These are phyloP conservation scores for Knoxia roxburghii DNA, from an alignment of 257 asterid species.

Conservation along the genomic window DNA sequence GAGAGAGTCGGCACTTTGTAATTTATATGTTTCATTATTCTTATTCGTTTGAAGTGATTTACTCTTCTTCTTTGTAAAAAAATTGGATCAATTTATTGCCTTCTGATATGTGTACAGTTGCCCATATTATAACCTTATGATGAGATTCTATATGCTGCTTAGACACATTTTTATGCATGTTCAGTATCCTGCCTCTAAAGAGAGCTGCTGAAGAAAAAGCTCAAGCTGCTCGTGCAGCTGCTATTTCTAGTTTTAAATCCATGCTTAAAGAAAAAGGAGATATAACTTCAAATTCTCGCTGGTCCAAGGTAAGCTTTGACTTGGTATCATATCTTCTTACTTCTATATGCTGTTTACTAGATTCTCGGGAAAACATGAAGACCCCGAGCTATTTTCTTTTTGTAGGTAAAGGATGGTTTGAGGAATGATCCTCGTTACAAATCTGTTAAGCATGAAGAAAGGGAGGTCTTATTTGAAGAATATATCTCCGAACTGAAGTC, in stretches of 20 bases:
- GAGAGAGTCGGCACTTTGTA: neutral
- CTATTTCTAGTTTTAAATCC: slow-evolving; percentile 59
- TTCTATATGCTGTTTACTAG: neutral
- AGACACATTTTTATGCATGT: slow-evolving; percentile 21
- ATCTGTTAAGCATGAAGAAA: slow-evolving; percentile 77
- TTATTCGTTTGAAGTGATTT: neutral
- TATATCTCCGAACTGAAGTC: slow-evolving; percentile 68
- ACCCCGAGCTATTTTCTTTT: slow-evolving; percentile 19
- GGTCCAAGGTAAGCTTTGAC: slow-evolving; percentile 77
- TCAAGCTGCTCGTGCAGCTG: slow-evolving; percentile 71
- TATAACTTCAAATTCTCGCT: slow-evolving; percentile 61
- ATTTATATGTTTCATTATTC: neutral
- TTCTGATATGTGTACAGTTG: neutral
- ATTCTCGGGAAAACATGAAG: neutral
- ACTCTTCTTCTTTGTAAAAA: neutral
- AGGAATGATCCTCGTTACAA: slow-evolving; percentile 85
- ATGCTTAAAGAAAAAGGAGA: slow-evolving; percentile 76
- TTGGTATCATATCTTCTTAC: neutral
- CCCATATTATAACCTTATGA: neutral
- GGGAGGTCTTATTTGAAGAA: slow-evolving; percentile 74
- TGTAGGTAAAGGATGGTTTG: slow-evolving; percentile 81
- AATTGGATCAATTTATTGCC: neutral
- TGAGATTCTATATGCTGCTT: slow-evolving; percentile 13
- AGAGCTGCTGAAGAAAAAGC: slow-evolving; percentile 76
- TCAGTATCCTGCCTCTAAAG: slow-evolving; percentile 67